Conservation (phyloP, 306 rosid genomes). For the Quercus mongolica region DNA sequence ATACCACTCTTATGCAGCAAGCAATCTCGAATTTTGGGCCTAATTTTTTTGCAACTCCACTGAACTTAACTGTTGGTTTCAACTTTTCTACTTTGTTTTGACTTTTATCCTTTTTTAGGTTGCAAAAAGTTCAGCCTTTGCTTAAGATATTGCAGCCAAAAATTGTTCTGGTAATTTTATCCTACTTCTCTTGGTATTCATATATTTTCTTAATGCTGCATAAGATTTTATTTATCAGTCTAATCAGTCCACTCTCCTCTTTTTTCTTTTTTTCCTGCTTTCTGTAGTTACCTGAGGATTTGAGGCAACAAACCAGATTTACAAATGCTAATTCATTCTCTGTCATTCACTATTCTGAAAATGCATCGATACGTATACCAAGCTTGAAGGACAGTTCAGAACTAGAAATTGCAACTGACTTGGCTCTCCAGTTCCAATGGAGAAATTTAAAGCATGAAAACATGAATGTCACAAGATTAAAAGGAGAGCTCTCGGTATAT, state of each 20-base stretch:
- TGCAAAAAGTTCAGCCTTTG: constrained; percentile 52
- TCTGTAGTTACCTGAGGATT: constrained; percentile 56
- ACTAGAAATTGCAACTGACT: constrained; percentile 51
- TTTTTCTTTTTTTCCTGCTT: neutral
- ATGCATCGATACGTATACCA: constrained; percentile 42
- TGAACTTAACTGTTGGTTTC: constrained; percentile 3
- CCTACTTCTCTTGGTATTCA: neutral
- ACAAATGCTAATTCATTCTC: constrained; percentile 36
- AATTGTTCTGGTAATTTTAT: constrained; percentile 51
- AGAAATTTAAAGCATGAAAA: constrained; percentile 47
- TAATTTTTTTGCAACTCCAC: neutral
- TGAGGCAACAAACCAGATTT: constrained; percentile 32
- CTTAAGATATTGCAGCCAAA: constrained; percentile 61
- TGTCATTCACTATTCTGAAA: constrained; percentile 49
- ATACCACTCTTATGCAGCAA: neutral
- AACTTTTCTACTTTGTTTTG: constrained; percentile 5
- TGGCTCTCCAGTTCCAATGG: constrained; percentile 64
- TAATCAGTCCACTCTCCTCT: neutral
- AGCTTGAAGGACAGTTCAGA: constrained; percentile 40
- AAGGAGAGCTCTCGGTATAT: constrained; percentile 51
- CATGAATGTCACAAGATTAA: constrained; percentile 50
- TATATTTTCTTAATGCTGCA: neutral
- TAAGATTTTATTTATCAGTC: constrained; percentile 8
- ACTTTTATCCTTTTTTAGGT: constrained; percentile 35
- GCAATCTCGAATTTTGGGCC: neutral